A percentile compares a stretch with the other conserved stretches of the same genome.
Conservation (phyloP, 2,329 filamentous ascomycete genomes). For the Amesomyces nigricolor region DNA sequence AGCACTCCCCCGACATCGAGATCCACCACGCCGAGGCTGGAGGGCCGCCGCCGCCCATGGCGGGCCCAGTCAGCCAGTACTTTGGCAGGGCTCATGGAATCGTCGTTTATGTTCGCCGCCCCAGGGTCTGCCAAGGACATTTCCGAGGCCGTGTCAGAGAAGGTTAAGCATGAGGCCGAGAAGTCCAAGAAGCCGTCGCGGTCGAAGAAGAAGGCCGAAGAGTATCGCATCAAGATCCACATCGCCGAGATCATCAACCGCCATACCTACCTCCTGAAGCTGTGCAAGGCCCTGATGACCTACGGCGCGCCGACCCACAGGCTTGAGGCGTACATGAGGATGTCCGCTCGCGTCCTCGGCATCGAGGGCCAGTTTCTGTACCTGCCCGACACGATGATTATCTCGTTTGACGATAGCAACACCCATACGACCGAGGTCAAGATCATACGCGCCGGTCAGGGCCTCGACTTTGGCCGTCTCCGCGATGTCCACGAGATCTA, state of each 20-base stretch:
- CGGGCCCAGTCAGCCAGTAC: constrained; percentile 43
- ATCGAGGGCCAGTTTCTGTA: constrained; percentile 89
- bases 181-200: constrained; percentile 21
- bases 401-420: constrained; percentile 73
- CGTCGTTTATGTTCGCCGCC: constrained; percentile 47
- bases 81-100: constrained; percentile 48
- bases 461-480: constrained; percentile 67
- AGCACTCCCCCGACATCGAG: constrained; percentile 38
- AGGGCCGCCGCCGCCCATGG: constrained; percentile 36
- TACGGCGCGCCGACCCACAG: constrained; percentile 89
- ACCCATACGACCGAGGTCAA: constrained; percentile 79
- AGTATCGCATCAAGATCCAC: constrained; percentile 47
- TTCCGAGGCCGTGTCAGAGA: constrained; percentile 41
- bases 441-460: constrained; percentile 62
- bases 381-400: constrained; percentile 87
- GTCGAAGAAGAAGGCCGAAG: constrained; percentile 27
- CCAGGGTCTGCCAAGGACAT: constrained; percentile 41
- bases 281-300: constrained; percentile 81
- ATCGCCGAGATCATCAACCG: constrained; percentile 67
- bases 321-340: constrained; percentile 84
- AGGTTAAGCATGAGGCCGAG: constrained; percentile 33
- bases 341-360: constrained; percentile 82
- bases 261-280: constrained; percentile 75
- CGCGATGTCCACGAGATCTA: constrained; percentile 72
- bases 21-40: constrained; percentile 29